Percentiles rank a stretch among this genome's conserved stretches.
Conservation (phyloP, 441 rosid species). For the Erodium moschatum region DNA sequence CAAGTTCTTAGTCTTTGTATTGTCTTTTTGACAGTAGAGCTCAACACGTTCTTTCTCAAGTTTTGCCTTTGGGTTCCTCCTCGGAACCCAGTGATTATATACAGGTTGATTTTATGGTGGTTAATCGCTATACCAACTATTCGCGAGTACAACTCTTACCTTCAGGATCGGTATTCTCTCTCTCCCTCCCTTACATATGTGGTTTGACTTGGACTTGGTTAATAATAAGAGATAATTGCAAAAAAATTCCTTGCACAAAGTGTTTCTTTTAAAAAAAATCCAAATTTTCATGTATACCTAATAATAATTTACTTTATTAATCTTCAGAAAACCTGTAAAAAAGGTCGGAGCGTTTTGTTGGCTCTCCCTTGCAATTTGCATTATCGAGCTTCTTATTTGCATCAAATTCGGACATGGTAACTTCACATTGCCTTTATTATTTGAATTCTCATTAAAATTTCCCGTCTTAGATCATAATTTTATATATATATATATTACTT, state of each 20-base stretch:
- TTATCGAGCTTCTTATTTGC: conserved; percentile 92
- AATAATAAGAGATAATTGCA: too few species aligned
- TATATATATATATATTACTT: too few species aligned
- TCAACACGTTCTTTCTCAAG: conserved; percentile 96
- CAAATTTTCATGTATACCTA: too few species aligned
- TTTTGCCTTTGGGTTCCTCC: conserved; percentile 98
- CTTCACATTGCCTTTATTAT: too few species aligned
- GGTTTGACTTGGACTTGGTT: background rate
- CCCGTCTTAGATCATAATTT: too few species aligned
- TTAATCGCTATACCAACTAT: conserved; percentile 92
- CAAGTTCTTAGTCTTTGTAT: conserved; percentile 92
- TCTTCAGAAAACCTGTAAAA: conserved; percentile 28
- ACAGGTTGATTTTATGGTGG: conserved; percentile 98
- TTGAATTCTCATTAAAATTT: too few species aligned
- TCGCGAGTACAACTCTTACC: conserved; percentile 93
- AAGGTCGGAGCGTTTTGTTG: conserved; percentile 99
- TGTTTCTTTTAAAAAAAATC: too few species aligned
- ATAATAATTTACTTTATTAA: too few species aligned
- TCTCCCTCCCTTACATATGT: background rate
- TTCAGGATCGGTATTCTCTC: conserved; percentile 66
- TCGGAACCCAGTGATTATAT: conserved; percentile 78
- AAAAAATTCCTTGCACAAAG: too few species aligned
- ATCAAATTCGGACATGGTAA: conserved; percentile 96
- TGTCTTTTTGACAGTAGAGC: conserved; percentile 82
- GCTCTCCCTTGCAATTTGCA: conserved; percentile 97